phyloP scores from a whole-genome alignment of 768 basidiomycete species.

The Phanerochaete carnosa region DNA sequence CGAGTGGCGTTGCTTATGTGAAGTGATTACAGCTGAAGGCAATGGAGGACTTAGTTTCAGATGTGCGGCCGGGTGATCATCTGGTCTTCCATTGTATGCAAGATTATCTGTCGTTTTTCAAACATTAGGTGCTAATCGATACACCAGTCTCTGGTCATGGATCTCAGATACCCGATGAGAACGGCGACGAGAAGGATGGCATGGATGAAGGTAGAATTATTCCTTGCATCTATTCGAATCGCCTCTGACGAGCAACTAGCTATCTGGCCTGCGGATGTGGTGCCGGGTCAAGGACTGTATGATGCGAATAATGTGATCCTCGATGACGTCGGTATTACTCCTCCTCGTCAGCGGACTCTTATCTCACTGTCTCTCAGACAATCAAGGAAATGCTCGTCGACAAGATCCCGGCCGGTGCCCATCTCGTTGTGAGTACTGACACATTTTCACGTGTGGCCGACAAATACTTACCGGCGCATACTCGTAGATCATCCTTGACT shows the following conservation, averaged over 20 bases:
- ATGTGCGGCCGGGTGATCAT: slow-evolving; percentile 5
- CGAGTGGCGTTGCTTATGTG: background rate
- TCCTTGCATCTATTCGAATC: background rate
- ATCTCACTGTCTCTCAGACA: slow-evolving; percentile 4
- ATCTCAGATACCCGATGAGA: slow-evolving; percentile 37
- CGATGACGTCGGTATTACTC: slow-evolving; percentile 21
- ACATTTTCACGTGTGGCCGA: background rate
- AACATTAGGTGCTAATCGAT: background rate
- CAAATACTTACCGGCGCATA: too few relatives aligned
- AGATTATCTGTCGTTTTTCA: background rate
- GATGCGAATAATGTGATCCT: slow-evolving; percentile 20
- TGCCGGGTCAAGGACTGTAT: background rate
- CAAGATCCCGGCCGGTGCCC: slow-evolving; percentile 18
- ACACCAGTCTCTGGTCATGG: slow-evolving; percentile 48
- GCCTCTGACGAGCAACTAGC: slow-evolving; percentile 8
- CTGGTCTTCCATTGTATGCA: slow-evolving; percentile 10
- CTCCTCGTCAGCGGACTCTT: background rate
- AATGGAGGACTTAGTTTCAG: slow-evolving; percentile 4
- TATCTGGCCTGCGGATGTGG: slow-evolving; percentile 23
- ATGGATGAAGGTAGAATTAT: slow-evolving; percentile 44
- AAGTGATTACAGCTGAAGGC: background rate
- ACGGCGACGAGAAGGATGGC: slow-evolving; percentile 42
- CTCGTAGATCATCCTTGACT: slow-evolving; percentile 26
- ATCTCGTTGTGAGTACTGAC: slow-evolving; percentile 16
- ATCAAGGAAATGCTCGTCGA: slow-evolving; percentile 22